Percentiles rank a stretch among this genome's conserved stretches.
Evolutionary conservation across 768 basidiomycete genomes (phyloP).

Genomic region (Neoboletus subvelutipes): DNA sequence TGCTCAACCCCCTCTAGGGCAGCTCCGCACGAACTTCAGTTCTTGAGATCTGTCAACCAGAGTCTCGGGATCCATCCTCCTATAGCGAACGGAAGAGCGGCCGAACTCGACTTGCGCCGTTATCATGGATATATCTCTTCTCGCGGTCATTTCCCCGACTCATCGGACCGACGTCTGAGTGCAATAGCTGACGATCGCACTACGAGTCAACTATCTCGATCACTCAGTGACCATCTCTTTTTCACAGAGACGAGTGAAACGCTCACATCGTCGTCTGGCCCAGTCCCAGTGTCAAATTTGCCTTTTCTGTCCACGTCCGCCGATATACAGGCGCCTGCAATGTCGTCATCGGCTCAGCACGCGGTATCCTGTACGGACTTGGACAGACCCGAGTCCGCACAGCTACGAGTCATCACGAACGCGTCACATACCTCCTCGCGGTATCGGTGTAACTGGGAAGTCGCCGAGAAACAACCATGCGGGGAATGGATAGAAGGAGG

Average conservation of each 20-base stretch:
- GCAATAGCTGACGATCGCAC: background rate
- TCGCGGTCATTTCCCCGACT: background rate
- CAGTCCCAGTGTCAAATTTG: background rate
- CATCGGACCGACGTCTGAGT: background rate
- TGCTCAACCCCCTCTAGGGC: background rate
- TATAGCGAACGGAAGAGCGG: background rate
- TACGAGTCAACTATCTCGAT: background rate
- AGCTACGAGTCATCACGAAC: background rate
- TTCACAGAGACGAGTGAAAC: background rate
- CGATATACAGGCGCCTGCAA: background rate
- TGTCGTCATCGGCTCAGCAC: background rate
- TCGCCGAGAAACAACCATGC: background rate
- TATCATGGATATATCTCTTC: background rate
- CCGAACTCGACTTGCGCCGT: background rate
- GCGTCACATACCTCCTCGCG: background rate
- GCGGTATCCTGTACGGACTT: background rate
- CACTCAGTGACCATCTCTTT: background rate
- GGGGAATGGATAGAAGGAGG: conserved; percentile 12
- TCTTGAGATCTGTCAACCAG: conserved; percentile 4
- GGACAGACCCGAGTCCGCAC: background rate
- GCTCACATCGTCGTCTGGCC: background rate
- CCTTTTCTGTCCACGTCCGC: background rate
- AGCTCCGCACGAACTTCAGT: conserved; percentile 9
- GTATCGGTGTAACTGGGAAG: conserved; percentile 8
- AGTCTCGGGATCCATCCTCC: background rate